Base-by-base conservation (phyloP, 495 filamentous ascomycete species). In the Aspergillus avenaceus region DNA sequence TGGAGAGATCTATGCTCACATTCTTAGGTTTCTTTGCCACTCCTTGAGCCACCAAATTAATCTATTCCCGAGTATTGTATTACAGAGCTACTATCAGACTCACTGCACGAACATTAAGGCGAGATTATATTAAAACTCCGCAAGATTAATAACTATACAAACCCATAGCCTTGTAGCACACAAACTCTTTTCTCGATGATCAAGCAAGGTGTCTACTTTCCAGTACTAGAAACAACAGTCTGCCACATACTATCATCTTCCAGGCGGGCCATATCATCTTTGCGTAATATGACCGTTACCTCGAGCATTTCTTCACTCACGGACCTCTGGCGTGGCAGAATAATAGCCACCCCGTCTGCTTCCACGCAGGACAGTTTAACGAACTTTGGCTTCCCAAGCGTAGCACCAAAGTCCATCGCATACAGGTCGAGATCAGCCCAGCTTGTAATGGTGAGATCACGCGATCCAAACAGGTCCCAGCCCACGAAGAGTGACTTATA, bases 261-360 rank as follows among this genome's bases (percentile, higher is more conserved):
- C 12, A 54, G 23, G 6, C 16, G 14, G n/a, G 26, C 27, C 45
- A 54, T 54, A 49, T 44, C 3, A 29, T 54, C 51, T n/a, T 28
- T 38, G 1, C 45, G 18, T 28, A 54, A 38, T 27, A 44, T 44
- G n/a, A 54, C 40, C 40, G 50, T 22, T 11, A 49, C 41, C 41
- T 49, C 45, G 1, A 54, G 18, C 25, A 43, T 28, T n/a, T 54
- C 38, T 9, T 19, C 3, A n/a, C 4, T 2, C 13, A 8, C 37
- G 13, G 12, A 34, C 34, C 45, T 31, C 45, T 40, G 16, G 4
- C 51, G 45, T 8, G 54, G 54, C n/a, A 57, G 18, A 18, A 57
- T 26, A 45, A 57, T 26, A 11, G 26, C 49, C 0, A 57, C 41
- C n/a, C 54, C 54, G 42, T 57, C 50, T 11, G 49, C 48, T 23